Base-by-base conservation (phyloP, 2,329 filamentous ascomycete genomes). In the Sporothrix brunneoviolacea region DNA sequence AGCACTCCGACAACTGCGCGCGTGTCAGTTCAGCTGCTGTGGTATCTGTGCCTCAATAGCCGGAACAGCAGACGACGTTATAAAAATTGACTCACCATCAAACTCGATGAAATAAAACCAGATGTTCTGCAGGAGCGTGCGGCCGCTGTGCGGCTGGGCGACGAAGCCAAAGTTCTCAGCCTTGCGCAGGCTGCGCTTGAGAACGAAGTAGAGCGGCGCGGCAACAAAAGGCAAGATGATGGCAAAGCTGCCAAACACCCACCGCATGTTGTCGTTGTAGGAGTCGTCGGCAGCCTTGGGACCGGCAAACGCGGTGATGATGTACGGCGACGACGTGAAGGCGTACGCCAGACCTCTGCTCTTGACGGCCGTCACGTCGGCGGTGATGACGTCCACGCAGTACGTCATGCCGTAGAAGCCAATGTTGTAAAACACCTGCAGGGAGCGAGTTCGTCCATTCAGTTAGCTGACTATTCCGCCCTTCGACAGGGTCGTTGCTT, bases 241-340 rank as follows among this genome's bases (percentile, higher is more conserved):
- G 50, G 75, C 70, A 64, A 80, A 83, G 56, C 70, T 71, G 21
- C 77, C 83, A 58, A 82, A 84, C 4, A 76, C 83, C 84, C 83
- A 87, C 46, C 82, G 73, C 76, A 78, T 79, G 6, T 73, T 67
- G n/a, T 73, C 65, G 13, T 65, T 55, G 24, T 78, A 68, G 48
- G 83, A 74, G 2, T 67, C 65, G 7, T 77, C 68, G 1, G 76
- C 74, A 48, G 82, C 75, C 24, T 72, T 75, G 0, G 79, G 75
- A 4, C 80, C 78, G n/a, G 79, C 72, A 70, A 79, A 68, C 32
- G 82, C 74, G 1, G 80, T 83, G 48, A 80, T 73, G 42, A 86
- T 72, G 61, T 80, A 82, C 1, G 83, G 82, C 1, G 81, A 76
- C 32, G 76, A 73, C 21, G 80, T 80, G 54, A 84, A 74, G 4